Percentiles rank a stretch among this genome's conserved stretches.
phyloP scores from a whole-genome alignment of 2,329 filamentous ascomycete species.

The Aureobasidium mangrovei region DNA sequence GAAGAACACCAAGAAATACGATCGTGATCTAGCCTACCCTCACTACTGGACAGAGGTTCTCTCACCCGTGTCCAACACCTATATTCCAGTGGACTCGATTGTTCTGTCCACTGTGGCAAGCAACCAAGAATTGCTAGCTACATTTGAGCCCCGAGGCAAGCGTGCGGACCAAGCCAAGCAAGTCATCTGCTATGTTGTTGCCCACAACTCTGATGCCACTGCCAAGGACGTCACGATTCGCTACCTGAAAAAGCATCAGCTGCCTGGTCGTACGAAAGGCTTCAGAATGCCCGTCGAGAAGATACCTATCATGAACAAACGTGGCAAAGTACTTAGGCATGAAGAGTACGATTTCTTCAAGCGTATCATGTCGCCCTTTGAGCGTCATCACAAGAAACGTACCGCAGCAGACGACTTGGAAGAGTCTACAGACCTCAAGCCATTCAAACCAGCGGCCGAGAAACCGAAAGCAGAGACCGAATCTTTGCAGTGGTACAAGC shows the following conservation, averaged over 20 bases:
- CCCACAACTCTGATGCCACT: constrained; percentile 72
- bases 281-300: constrained; percentile 71
- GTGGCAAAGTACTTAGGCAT: constrained; percentile 68
- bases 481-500: constrained; percentile 81
- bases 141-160: constrained; percentile 72
- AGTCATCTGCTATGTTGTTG: constrained; percentile 81
- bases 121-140: constrained; percentile 61
- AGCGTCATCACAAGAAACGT: constrained; percentile 41
- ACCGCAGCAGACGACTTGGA: constrained; percentile 72
- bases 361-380: constrained; percentile 66
- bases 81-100: constrained; percentile 68
- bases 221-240: constrained; percentile 92
- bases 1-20: constrained; percentile 48
- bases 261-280: constrained; percentile 86
- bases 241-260: constrained; percentile 71
- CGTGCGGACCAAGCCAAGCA: constrained; percentile 82
- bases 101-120: constrained; percentile 61
- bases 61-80: constrained; percentile 71
- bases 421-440: constrained; percentile 66
- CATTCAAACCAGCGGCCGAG: constrained; percentile 51
- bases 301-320: constrained; percentile 65
- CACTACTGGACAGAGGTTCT: constrained; percentile 90
- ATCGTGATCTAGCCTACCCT: constrained; percentile 71
- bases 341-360: constrained; percentile 86
- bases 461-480: constrained; percentile 41